Conservation (phyloP, 2,329 filamentous ascomycete species). For the Chlorencoelia australis region DNA sequence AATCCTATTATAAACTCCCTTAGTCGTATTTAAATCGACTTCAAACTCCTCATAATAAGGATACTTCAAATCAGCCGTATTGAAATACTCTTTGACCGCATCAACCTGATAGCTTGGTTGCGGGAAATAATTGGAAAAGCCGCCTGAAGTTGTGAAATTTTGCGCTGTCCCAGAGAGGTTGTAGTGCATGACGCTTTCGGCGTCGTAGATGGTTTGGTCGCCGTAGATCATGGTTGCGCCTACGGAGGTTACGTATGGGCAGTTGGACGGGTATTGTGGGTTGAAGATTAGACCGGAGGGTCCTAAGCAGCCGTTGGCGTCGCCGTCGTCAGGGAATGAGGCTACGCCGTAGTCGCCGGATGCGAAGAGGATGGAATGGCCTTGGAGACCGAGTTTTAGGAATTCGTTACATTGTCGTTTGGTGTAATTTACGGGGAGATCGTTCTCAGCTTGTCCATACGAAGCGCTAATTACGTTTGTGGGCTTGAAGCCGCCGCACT, state of each 20-base stretch:
- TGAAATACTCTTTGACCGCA: constrained; percentile 36
- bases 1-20: constrained; percentile 35
- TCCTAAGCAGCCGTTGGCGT: constrained; percentile 38
- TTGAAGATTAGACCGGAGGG: constrained; percentile 16
- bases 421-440: constrained; percentile 50
- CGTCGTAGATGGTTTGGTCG: constrained; percentile 32
- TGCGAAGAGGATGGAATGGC: constrained; percentile 54
- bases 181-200: constrained; percentile 17
- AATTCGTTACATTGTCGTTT: constrained; percentile 52
- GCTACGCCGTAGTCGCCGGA: constrained; percentile 49
- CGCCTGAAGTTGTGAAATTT: constrained; percentile 34
- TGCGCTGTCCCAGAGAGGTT: constrained; percentile 26
- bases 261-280: constrained; percentile 51
- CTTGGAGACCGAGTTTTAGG: constrained; percentile 55
- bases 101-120: constrained; percentile 38
- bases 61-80: constrained; percentile 10
- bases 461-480: constrained; percentile 43
- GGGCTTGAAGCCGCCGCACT: constrained; percentile 15
- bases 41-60: constrained; percentile 20
- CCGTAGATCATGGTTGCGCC: constrained; percentile 46
- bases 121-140: constrained; percentile 43
- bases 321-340: constrained; percentile 49
- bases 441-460: constrained; percentile 58
- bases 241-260: constrained; percentile 58
- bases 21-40: constrained; percentile 33